Conservation (phyloP, 2,329 filamentous ascomycete genomes). For the Sclerotinia minor region DNA sequence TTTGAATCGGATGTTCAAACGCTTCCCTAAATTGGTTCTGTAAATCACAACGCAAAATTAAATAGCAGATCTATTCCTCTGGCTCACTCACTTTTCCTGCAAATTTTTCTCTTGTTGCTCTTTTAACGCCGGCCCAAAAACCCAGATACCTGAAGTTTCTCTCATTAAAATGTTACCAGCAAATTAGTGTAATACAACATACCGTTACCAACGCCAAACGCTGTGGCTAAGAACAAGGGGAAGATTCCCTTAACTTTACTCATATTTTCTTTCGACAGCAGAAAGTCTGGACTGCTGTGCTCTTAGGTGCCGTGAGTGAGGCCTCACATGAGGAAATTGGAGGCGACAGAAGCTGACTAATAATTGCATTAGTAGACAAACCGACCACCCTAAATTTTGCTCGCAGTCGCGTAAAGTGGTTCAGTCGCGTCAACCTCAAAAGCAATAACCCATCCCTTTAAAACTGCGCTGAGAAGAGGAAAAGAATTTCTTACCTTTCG, state of each 20-base stretch:
- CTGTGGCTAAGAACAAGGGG: slow-evolving; percentile 37
- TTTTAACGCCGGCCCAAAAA: slow-evolving; percentile 40
- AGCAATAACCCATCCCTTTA: slow-evolving; percentile 6
- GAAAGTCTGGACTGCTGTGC: slow-evolving; percentile 3
- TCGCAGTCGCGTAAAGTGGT: slow-evolving; percentile 25
- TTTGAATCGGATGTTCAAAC: slow-evolving; percentile 25
- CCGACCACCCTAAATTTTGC: slow-evolving; percentile 11
- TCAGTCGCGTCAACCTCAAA: slow-evolving; percentile 25
- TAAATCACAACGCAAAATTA: not conserved
- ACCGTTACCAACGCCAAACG: slow-evolving; percentile 41
- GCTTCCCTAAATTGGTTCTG: slow-evolving; percentile 31
- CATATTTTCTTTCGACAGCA: slow-evolving; percentile 29
- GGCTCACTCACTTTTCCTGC: slow-evolving; percentile 29
- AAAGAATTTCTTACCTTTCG: slow-evolving; percentile 9
- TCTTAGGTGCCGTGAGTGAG: not conserved
- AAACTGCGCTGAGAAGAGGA: slow-evolving; percentile 5
- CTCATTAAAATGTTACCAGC: not conserved
- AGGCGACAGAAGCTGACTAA: not conserved
- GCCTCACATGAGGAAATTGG: not conserved
- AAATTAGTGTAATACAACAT: slow-evolving; percentile 18
- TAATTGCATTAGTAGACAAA: not conserved
- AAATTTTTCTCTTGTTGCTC: slow-evolving; percentile 33
- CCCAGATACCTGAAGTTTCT: slow-evolving; percentile 33
- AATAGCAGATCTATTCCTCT: not conserved
- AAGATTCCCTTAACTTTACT: slow-evolving; percentile 37